These are phyloP conservation scores for Cicer pinnatifidum DNA, from an alignment of 306 rosid species.

Conservation along the genomic window DNA sequence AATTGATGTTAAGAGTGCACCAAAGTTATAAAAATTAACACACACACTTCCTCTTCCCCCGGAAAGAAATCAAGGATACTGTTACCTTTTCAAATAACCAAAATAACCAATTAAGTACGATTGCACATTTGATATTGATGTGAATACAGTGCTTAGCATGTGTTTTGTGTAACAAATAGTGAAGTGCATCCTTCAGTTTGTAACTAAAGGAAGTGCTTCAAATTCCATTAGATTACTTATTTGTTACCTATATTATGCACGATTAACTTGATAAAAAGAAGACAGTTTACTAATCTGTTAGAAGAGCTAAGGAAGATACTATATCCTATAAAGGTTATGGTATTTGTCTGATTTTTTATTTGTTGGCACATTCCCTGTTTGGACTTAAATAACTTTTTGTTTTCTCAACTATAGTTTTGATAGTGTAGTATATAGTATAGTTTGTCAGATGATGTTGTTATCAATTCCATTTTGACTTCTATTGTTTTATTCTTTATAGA, in stretches of 20 bases:
- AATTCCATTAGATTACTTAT: neutral
- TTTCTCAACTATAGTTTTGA: slow-evolving; percentile 28
- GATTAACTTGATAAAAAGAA: slow-evolving; percentile 24
- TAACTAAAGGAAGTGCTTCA: slow-evolving; percentile 1
- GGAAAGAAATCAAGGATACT: neutral
- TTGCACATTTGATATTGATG: slow-evolving; percentile 9
- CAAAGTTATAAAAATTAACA: neutral
- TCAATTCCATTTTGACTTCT: slow-evolving; percentile 32
- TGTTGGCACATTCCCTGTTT: slow-evolving; percentile 26
- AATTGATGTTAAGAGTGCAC: neutral
- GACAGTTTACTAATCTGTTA: slow-evolving; percentile 13
- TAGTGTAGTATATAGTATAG: slow-evolving; percentile 11
- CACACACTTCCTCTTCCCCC: neutral
- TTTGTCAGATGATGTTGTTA: slow-evolving; percentile 35
- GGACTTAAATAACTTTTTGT: slow-evolving; percentile 27
- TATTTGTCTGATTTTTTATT: slow-evolving; percentile 35
- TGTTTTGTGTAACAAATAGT: neutral
- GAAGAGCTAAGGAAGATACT: slow-evolving; percentile 23
- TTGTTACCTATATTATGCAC: slow-evolving; percentile 8
- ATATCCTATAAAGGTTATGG: neutral
- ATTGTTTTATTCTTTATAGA: slow-evolving; percentile 52
- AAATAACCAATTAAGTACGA: neutral
- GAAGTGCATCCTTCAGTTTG: slow-evolving; percentile 2
- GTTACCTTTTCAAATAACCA: neutral
- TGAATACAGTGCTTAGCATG: slow-evolving; percentile 14